Conservation (phyloP, 257 asterid species). For the Przewalskia tangutica region DNA sequence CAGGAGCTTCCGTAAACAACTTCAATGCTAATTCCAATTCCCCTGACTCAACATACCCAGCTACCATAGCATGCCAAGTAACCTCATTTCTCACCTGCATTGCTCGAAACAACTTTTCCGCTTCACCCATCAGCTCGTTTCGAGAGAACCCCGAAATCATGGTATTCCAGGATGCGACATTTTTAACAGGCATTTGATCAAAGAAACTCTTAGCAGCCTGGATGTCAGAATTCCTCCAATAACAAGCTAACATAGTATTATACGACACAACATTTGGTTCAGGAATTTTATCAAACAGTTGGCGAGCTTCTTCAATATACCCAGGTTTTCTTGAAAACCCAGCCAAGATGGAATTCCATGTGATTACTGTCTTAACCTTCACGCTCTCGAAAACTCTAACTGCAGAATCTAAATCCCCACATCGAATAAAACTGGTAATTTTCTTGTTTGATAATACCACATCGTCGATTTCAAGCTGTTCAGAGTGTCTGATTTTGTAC, state of each 20-base stretch:
- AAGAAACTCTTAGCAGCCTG: slow-evolving; percentile 42
- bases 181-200: slow-evolving; percentile 33
- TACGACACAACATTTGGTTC: slow-evolving; percentile 60
- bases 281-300: slow-evolving; percentile 64
- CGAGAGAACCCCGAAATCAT: slow-evolving; percentile 54
- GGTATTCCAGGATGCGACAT: slow-evolving; percentile 67
- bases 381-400: slow-evolving; percentile 35
- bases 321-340: slow-evolving; percentile 46
- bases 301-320: slow-evolving; percentile 34
- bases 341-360: slow-evolving; percentile 68
- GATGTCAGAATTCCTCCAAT: slow-evolving; percentile 28
- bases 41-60: slow-evolving; percentile 59
- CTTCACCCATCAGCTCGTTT: slow-evolving; percentile 46
- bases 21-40: slow-evolving; percentile 46
- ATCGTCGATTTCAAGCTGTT: background rate
- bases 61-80: slow-evolving; percentile 72
- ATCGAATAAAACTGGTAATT: slow-evolving; percentile 40
- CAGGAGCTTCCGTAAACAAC: slow-evolving; percentile 39
- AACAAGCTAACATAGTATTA: slow-evolving; percentile 61
- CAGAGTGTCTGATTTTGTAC: background rate
- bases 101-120: slow-evolving; percentile 36
- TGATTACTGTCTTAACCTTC: slow-evolving; percentile 37
- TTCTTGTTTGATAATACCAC: slow-evolving; percentile 38
- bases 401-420: slow-evolving; percentile 57
- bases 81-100: slow-evolving; percentile 53